phyloP scores from a whole-genome alignment of 768 basidiomycete species.

The Russula vinacea region DNA sequence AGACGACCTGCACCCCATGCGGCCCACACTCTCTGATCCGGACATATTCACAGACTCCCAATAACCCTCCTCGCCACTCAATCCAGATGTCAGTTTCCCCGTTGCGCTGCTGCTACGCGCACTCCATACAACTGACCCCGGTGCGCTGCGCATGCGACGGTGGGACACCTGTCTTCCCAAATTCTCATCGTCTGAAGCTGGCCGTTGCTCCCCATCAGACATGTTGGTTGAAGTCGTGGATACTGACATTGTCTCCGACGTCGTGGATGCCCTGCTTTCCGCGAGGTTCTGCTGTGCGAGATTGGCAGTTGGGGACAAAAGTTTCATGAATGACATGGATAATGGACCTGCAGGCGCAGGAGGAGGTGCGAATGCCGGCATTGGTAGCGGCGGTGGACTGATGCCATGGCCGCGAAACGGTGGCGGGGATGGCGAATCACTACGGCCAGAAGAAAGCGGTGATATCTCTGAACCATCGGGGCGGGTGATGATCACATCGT shows the following conservation, averaged over 20 bases:
- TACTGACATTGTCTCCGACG: slow-evolving; percentile 25
- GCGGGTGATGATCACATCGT: slow-evolving; percentile 25
- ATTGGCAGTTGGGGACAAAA: slow-evolving; percentile 28
- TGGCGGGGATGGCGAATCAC: slow-evolving; percentile 15
- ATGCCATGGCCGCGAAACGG: neutral
- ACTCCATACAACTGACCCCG: slow-evolving; percentile 28
- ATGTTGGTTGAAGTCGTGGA: slow-evolving; percentile 25
- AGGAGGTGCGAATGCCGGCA: slow-evolving; percentile 29
- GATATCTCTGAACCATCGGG: slow-evolving; percentile 28
- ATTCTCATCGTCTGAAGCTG: slow-evolving; percentile 14
- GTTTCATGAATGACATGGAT: slow-evolving; percentile 21
- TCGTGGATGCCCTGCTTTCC: slow-evolving; percentile 20
- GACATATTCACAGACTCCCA: slow-evolving; percentile 28
- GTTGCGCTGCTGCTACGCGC: slow-evolving; percentile 24
- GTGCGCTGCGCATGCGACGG: slow-evolving; percentile 29
- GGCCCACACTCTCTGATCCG: slow-evolving; percentile 22
- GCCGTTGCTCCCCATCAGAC: slow-evolving; percentile 15
- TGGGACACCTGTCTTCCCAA: slow-evolving; percentile 21
- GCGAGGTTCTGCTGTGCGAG: slow-evolving; percentile 26
- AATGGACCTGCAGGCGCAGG: slow-evolving; percentile 16
- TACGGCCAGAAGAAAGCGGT: slow-evolving; percentile 10
- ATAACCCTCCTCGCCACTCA: slow-evolving; percentile 26
- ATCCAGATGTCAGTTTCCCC: slow-evolving; percentile 16
- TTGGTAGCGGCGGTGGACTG: slow-evolving; percentile 14
- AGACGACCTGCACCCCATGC: slow-evolving; percentile 14